A percentile compares a stretch with the other conserved stretches of the same genome.
phyloP scores from a whole-genome alignment of 352 stramenopile species.

The Globisporangium rhizosaccharum region DNA sequence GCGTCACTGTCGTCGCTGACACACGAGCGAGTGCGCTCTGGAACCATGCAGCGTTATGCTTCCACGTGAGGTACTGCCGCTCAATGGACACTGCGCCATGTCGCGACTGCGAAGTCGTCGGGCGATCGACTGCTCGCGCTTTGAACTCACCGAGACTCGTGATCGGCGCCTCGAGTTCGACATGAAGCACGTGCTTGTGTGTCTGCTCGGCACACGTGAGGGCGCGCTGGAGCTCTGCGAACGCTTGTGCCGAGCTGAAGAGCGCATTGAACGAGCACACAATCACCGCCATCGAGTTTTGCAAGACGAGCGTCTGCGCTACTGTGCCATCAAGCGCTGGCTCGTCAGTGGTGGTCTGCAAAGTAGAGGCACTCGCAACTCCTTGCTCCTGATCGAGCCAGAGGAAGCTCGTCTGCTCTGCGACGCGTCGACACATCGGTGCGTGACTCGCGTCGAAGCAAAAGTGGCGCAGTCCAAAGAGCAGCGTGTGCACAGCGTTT shows the following conservation, averaged over 20 bases:
- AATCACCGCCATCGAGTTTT: slow-evolving; percentile 21
- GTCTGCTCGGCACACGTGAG: slow-evolving; percentile 8
- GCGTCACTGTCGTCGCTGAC: not conserved
- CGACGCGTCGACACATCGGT: slow-evolving; percentile 21
- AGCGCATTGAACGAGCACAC: slow-evolving; percentile 27
- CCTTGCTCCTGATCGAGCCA: slow-evolving; percentile 22
- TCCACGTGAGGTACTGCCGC: slow-evolving; percentile 20
- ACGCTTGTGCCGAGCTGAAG: slow-evolving; percentile 21
- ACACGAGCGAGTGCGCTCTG: slow-evolving; percentile 1
- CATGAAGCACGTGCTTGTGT: slow-evolving; percentile 21
- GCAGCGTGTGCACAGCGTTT: slow-evolving; percentile 19
- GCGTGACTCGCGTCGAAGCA: slow-evolving; percentile 14
- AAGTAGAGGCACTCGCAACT: not conserved
- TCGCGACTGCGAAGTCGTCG: not conserved
- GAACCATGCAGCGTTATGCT: slow-evolving; percentile 15
- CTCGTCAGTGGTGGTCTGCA: not conserved
- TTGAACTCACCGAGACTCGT: slow-evolving; percentile 23
- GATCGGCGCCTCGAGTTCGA: slow-evolving; percentile 23
- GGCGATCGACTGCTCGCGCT: not conserved
- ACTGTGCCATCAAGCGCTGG: not conserved
- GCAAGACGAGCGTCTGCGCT: slow-evolving; percentile 5
- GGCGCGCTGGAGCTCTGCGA: slow-evolving; percentile 16
- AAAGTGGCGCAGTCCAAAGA: slow-evolving; percentile 25
- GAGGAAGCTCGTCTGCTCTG: slow-evolving; percentile 22
- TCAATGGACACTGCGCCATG: slow-evolving; percentile 5